Evolutionary conservation across 257 asterid genomes (phyloP).

Genomic region (Lavandula angustifolia): DNA sequence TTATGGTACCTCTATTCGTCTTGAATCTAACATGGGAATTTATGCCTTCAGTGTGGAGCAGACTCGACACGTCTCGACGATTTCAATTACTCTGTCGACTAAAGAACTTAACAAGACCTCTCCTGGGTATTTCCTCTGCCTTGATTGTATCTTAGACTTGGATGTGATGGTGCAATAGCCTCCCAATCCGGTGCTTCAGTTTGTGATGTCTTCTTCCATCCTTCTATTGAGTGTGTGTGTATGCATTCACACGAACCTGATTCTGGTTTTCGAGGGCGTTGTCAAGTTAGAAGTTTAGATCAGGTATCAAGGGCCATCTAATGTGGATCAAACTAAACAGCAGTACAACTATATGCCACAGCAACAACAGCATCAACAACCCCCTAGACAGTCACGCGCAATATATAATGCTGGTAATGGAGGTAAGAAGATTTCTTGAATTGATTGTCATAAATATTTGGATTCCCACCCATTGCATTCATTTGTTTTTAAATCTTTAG

Average conservation of each 20-base stretch:
- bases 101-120: conserved; percentile 85
- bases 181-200: background rate
- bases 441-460: conserved; percentile 4
- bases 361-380: conserved; percentile 54
- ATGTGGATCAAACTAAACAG: conserved; percentile 52
- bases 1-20: background rate
- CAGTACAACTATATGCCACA: conserved; percentile 61
- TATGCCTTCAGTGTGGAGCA: conserved; percentile 80
- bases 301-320: conserved; percentile 85
- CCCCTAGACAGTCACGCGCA: conserved; percentile 67
- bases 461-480: background rate
- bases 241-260: background rate
- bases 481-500: conserved; percentile 38
- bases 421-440: conserved; percentile 43
- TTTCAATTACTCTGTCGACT: conserved; percentile 78
- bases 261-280: background rate
- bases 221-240: background rate
- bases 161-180: too few relatives aligned
- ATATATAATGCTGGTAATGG: conserved; percentile 55
- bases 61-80: conserved; percentile 96
- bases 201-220: conserved; percentile 10
- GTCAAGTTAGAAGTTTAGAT: background rate
- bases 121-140: conserved; percentile 37
- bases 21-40: conserved; percentile 16
- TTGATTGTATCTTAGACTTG: too few relatives aligned